Conservation (phyloP, 2,329 filamentous ascomycete species). For the Aspergillus persii region DNA sequence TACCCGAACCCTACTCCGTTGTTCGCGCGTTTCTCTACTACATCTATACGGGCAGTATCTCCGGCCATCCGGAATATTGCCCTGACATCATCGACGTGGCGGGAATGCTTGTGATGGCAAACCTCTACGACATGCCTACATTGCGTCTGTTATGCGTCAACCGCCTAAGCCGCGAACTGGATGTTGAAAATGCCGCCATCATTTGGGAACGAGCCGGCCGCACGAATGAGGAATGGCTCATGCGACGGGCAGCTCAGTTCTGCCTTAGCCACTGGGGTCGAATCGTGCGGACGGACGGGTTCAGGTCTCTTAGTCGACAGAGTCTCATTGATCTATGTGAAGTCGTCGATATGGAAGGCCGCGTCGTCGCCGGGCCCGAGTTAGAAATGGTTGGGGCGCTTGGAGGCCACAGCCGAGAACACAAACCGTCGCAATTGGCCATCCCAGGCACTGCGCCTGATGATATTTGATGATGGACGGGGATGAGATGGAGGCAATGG, state of each 20-base stretch:
- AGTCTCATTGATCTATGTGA: conserved; percentile 89
- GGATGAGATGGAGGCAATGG: conserved; percentile 50
- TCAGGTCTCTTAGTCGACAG: conserved; percentile 72
- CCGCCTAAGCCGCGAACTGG: conserved; percentile 82
- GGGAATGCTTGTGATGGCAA: conserved; percentile 93
- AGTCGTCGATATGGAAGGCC: conserved; percentile 89
- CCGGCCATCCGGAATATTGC: conserved; percentile 57
- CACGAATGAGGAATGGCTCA: conserved; percentile 90
- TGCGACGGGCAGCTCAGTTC: conserved; percentile 80
- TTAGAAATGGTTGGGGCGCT: conserved; percentile 61
- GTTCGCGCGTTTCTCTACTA: conserved; percentile 95
- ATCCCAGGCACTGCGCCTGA: conserved; percentile 29
- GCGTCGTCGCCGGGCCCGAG: conserved; percentile 85
- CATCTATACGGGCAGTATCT: conserved; percentile 91
- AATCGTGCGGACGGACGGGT: conserved; percentile 84
- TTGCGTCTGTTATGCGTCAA: conserved; percentile 89
- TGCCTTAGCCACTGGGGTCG: conserved; percentile 94
- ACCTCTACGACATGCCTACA: conserved; percentile 95
- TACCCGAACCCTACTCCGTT: conserved; percentile 90
- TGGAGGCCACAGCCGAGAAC: conserved; percentile 37
- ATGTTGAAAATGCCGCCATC: conserved; percentile 90
- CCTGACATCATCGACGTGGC: conserved; percentile 77
- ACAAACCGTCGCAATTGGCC: conserved; percentile 29
- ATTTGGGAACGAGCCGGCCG: conserved; percentile 93
- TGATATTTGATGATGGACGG: conserved; percentile 41